A percentile compares a stretch with the other conserved stretches of the same genome.
Evolutionary conservation across 139 green algal genomes (phyloP).

Genomic region (Micractinium sp.): DNA sequence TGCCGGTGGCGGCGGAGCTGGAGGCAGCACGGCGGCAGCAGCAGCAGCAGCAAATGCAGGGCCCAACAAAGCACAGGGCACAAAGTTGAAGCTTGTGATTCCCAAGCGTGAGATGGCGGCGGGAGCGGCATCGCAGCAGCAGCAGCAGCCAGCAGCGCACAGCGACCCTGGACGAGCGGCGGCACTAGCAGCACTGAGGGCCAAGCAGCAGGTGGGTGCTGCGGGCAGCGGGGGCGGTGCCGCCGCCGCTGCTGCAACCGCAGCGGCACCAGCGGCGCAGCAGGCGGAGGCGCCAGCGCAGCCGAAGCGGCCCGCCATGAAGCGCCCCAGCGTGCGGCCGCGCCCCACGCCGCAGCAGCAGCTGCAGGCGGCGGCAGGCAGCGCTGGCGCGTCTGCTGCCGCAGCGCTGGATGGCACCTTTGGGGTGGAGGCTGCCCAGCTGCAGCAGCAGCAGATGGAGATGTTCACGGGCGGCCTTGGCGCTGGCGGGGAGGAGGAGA

Average conservation of each 20-base stretch:
- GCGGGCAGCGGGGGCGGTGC: neutral
- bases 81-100: slow-evolving; percentile 47
- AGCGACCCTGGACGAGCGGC: neutral
- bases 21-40: neutral
- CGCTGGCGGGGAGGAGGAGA: neutral
- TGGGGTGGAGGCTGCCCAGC: neutral
- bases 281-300: neutral
- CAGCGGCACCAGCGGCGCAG: neutral
- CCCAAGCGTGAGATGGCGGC: slow-evolving; percentile 18
- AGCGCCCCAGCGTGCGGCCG: slow-evolving; percentile 14
- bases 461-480: neutral
- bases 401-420: slow-evolving; percentile 16
- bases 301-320: slow-evolving; percentile 10
- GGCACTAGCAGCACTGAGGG: neutral
- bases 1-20: neutral
- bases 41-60: neutral
- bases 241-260: neutral
- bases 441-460: slow-evolving; percentile 16
- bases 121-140: neutral
- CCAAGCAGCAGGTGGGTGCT: slow-evolving; percentile 7
- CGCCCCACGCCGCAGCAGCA: slow-evolving; percentile 16
- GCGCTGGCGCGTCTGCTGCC: neutral
- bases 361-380: neutral
- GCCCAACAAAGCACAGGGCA: neutral
- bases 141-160: neutral